A percentile compares a stretch with the other conserved stretches of the same genome.
These are phyloP conservation scores for Xylariaceae sp. DNA, from an alignment of 2,329 filamentous ascomycete species.

Conservation along the genomic window DNA sequence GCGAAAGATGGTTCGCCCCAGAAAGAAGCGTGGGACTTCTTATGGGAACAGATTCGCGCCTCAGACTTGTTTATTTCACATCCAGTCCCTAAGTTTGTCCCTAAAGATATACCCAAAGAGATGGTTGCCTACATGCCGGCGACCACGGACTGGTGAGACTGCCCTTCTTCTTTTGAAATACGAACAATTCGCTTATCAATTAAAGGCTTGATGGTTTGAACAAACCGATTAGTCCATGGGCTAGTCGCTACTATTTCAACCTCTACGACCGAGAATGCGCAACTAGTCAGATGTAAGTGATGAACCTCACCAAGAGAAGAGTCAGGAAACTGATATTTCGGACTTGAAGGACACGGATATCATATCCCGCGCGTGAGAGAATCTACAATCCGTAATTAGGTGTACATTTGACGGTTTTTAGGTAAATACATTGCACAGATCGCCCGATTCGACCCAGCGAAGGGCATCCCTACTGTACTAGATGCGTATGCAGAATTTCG, in stretches of 20 bases:
- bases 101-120: conserved; percentile 67
- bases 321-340: not conserved
- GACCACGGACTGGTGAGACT: conserved; percentile 73
- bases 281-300: conserved; percentile 59
- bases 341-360: conserved; percentile 4
- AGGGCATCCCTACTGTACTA: conserved; percentile 80
- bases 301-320: not conserved
- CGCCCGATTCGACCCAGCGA: conserved; percentile 82
- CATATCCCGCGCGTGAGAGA: conserved; percentile 16
- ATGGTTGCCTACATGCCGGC: conserved; percentile 80
- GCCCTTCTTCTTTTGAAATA: not conserved
- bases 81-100: conserved; percentile 78
- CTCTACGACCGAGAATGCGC: conserved; percentile 71
- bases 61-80: conserved; percentile 85
- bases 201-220: conserved; percentile 70
- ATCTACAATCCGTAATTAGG: not conserved
- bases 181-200: not conserved
- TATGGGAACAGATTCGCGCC: conserved; percentile 74
- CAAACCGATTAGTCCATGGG: conserved; percentile 74
- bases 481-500: conserved; percentile 78
- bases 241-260: conserved; percentile 75
- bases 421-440: conserved; percentile 81
- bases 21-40: conserved; percentile 74
- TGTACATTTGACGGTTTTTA: conserved; percentile 27
- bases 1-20: conserved; percentile 69